These are phyloP conservation scores for Sporothrix curviconia DNA, from an alignment of 2,329 filamentous ascomycete species.

Conservation along the genomic window DNA sequence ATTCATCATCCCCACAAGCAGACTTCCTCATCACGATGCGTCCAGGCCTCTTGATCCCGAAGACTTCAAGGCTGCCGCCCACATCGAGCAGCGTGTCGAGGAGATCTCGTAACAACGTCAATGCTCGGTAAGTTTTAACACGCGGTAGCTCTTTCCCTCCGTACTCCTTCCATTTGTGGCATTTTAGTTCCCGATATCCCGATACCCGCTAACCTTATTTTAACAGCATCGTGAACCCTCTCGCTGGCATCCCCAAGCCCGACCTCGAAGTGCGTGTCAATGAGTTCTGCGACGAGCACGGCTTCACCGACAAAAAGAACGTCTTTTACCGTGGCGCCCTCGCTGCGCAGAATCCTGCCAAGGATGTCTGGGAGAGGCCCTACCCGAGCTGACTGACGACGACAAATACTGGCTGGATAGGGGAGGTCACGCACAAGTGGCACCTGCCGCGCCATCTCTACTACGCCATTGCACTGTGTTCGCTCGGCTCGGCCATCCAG, in stretches of 20 bases:
- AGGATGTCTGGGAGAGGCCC: constrained; percentile 42
- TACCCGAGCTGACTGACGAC: constrained; percentile 30
- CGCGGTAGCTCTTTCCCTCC: not conserved
- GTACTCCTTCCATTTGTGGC: too few species aligned
- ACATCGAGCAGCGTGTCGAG: not conserved
- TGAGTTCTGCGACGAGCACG: constrained; percentile 7
- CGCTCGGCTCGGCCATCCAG: constrained; percentile 33
- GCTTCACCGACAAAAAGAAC: constrained; percentile 33
- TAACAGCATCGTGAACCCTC: constrained; percentile 14
- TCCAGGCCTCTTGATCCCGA: not conserved
- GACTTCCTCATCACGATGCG: not conserved
- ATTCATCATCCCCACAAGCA: not conserved
- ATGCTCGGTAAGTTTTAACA: not conserved
- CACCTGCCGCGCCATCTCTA: constrained; percentile 10
- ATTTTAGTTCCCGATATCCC: too few species aligned
- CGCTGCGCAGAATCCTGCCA: constrained; percentile 65
- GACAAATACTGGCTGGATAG: constrained; percentile 51
- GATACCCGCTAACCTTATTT: not conserved
- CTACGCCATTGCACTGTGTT: constrained; percentile 29
- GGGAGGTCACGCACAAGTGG: constrained; percentile 37
- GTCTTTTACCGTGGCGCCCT: constrained; percentile 57
- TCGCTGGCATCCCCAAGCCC: constrained; percentile 6
- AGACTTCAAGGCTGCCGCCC: constrained; percentile 4
- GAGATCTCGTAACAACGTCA: constrained; percentile 1
- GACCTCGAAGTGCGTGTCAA: not conserved